Conservation (phyloP, 345 rosid genomes). For the Barbarea vulgaris region DNA sequence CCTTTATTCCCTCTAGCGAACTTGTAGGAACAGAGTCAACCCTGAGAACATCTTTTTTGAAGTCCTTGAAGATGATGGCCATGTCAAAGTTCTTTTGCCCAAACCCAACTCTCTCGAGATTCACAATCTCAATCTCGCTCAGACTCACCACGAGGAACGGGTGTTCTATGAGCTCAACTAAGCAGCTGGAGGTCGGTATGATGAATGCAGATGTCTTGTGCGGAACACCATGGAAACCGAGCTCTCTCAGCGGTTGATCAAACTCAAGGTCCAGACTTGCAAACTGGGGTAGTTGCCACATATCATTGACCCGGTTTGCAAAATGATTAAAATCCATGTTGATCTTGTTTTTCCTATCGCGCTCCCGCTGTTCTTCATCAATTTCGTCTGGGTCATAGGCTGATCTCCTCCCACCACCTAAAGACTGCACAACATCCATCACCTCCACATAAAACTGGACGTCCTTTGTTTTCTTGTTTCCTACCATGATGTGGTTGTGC, state of each 20-base stretch:
- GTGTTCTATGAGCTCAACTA: constrained; percentile 82
- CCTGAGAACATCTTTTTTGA: constrained; percentile 83
- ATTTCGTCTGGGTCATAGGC: constrained; percentile 97
- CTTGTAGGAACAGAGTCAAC: constrained; percentile 83
- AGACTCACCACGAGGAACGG: constrained; percentile 84
- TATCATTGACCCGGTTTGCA: constrained; percentile 79
- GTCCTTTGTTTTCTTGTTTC: constrained; percentile 90
- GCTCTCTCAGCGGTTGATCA: constrained; percentile 92
- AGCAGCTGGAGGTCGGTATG: constrained; percentile 84
- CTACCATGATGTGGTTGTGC: constrained; percentile 97
- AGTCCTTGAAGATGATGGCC: constrained; percentile 91
- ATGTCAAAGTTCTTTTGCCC: constrained; percentile 94
- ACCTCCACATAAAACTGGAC: constrained; percentile 93
- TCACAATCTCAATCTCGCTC: constrained; percentile 93
- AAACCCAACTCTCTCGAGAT: constrained; percentile 92
- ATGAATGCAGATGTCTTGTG: constrained; percentile 78
- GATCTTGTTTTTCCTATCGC: constrained; percentile 81
- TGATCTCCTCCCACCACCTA: constrained; percentile 92
- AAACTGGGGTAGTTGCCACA: constrained; percentile 89
- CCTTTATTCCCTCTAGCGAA: constrained; percentile 81
- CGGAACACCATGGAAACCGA: constrained; percentile 96
- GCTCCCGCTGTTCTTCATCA: constrained; percentile 91
- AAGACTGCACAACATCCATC: constrained; percentile 85
- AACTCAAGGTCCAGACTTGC: constrained; percentile 83
- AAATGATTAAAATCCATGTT: constrained; percentile 85